phyloP scores from a whole-genome alignment of 768 basidiomycete species.

The Boletellus ananiceps region DNA sequence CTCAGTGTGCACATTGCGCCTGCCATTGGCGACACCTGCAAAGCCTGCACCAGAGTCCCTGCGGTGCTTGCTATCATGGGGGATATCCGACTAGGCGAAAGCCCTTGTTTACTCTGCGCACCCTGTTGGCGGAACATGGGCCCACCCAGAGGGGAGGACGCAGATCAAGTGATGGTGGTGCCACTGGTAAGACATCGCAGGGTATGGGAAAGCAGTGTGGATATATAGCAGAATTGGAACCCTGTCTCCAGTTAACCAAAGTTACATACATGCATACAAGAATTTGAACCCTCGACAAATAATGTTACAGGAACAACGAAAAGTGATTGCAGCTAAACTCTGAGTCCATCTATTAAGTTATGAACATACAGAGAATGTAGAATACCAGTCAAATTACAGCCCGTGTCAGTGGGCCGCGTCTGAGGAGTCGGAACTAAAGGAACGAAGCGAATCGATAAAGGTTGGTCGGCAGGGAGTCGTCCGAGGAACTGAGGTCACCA shows the following conservation, averaged over 20 bases:
- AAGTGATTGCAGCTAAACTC: slow-evolving; percentile 13
- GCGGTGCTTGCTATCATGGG: slow-evolving; percentile 64
- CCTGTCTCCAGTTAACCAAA: background rate
- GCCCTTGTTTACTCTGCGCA: slow-evolving; percentile 67
- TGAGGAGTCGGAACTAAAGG: slow-evolving; percentile 4
- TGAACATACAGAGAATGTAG: slow-evolving; percentile 15
- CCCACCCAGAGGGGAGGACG: slow-evolving; percentile 37
- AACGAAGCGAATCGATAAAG: slow-evolving; percentile 10
- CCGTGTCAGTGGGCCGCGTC: slow-evolving; percentile 7
- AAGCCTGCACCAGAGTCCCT: slow-evolving; percentile 65
- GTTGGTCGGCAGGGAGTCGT: background rate
- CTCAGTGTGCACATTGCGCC: slow-evolving; percentile 64
- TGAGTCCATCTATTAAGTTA: slow-evolving; percentile 29
- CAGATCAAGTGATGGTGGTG: slow-evolving; percentile 42
- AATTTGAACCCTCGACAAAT: background rate
- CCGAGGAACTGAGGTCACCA: slow-evolving; percentile 1
- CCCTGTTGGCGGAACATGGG: slow-evolving; percentile 77
- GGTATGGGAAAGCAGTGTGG: slow-evolving; percentile 13
- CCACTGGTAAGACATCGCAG: slow-evolving; percentile 46
- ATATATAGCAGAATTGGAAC: background rate
- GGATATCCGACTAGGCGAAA: slow-evolving; percentile 73
- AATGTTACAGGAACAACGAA: slow-evolving; percentile 9
- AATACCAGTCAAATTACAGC: slow-evolving; percentile 11
- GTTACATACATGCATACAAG: background rate
- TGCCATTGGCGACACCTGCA: slow-evolving; percentile 56